Base-by-base conservation (phyloP, 1,284 basidiomycete species). In the Retiboletus flavoniger region DNA sequence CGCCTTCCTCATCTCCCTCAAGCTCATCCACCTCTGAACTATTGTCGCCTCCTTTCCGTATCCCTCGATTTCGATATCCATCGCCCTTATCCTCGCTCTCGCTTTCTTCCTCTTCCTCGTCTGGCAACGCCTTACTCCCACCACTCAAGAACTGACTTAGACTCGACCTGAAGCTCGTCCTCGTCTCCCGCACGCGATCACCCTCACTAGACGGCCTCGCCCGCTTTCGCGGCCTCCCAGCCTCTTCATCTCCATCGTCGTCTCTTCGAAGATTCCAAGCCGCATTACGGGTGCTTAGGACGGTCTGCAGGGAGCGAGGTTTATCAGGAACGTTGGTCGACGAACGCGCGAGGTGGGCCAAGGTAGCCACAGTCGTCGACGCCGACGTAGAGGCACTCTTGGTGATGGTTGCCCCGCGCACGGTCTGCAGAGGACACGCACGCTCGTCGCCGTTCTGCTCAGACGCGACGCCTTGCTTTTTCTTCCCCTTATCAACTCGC, bases 71-170 rank as follows among this genome's bases (percentile, higher is more conserved):
- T 21, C 56, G 64, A 10, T 60, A 51, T 6, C 47, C 52, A 26
- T 46, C 45, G 40, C 48, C 45, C 8, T 52, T 52, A 11, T 29
- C 21, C 16, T 63, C 60, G 5, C 47, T 56, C 17, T 40, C 57
- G 13, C 51, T 51, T 9, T 79, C 32, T 75, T 47, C 53, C 3
- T 35, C 53, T 13, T 50, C 47, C 3, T 34, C 53, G 44, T 54
- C 60, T 38, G 47, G 68, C 55, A 56, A 54, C 51, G 53, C 53
- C 53, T 59, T 66, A 0, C 72, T 79, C n/a, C 79, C 80, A 21
- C 63, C 66, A 53, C 80, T 74, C n/a, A 82, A 78, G 68, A 83
- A 88, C 13, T 71, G 74, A 46, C 71, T 74, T 51, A 89, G 64
- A 42, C 69, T 74, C 44, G 70, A 73, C 50, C 79, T 72, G 39